Evolutionary conservation across 2,329 filamentous ascomycete species (phyloP).

Genomic region (Ceratocystis eucalypticola): DNA sequence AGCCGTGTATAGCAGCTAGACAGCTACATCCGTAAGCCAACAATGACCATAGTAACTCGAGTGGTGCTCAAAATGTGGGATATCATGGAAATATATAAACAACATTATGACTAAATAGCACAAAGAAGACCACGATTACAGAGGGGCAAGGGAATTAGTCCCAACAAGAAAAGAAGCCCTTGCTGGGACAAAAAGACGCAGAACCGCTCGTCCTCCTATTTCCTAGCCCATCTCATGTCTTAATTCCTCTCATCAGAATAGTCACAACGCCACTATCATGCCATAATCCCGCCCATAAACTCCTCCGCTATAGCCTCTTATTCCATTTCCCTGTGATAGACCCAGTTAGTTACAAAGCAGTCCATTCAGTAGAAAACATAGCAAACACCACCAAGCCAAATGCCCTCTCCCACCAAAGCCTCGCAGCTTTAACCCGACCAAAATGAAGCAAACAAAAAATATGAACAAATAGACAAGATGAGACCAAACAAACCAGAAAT

Average conservation of each 20-base stretch:
- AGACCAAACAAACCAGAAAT: slow-evolving; percentile 5
- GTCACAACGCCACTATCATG: neutral
- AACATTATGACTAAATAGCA: neutral
- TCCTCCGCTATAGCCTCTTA: neutral
- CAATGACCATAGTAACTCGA: neutral
- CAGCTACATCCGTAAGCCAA: neutral
- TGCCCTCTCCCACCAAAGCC: too few species aligned
- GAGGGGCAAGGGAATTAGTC: neutral
- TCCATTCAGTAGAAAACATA: neutral
- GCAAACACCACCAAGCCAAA: slow-evolving; percentile 1
- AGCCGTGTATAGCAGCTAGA: neutral
- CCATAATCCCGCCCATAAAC: neutral
- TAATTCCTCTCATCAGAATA: neutral
- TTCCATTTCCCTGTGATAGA: neutral
- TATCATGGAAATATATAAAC: neutral
- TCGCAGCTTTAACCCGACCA: neutral
- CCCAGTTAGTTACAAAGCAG: neutral
- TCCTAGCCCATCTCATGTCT: neutral
- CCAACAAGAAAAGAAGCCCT: neutral
- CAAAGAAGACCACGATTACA: neutral
- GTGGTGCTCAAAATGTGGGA: neutral
- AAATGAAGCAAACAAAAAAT: slow-evolving; percentile 1
- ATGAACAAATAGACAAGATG: neutral
- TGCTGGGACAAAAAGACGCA: neutral
- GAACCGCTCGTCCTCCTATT: neutral